These are phyloP conservation scores for Austroboletus niveus DNA, from an alignment of 1,284 basidiomycete species.

Conservation along the genomic window DNA sequence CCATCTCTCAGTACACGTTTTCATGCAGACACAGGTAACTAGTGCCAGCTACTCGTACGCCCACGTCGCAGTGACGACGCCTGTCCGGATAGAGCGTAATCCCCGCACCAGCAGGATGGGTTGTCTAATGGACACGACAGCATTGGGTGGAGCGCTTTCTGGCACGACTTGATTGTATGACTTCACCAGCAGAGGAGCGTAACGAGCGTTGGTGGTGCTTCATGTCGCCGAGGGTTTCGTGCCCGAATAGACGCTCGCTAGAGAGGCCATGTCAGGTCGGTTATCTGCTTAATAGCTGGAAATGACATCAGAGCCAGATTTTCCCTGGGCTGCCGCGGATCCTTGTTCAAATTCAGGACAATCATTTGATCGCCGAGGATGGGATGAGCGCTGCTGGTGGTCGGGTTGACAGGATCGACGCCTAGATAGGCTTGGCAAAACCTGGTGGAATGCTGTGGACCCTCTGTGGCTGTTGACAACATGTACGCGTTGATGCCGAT, in stretches of 20 bases:
- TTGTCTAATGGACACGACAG: too few species aligned
- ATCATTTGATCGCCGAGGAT: constrained; percentile 62
- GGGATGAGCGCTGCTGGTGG: constrained; percentile 61
- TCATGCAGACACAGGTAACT: too few species aligned
- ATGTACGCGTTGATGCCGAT: constrained; percentile 27
- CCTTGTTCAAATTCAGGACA: constrained; percentile 60
- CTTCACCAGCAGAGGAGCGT: too few species aligned
- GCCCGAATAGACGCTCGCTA: constrained; percentile 2
- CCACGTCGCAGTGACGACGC: too few species aligned
- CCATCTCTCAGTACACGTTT: too few species aligned
- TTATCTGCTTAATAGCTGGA: constrained; percentile 59
- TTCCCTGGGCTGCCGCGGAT: constrained; percentile 47
- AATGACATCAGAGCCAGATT: constrained; percentile 21
- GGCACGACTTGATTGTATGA: too few species aligned
- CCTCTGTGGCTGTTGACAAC: constrained; percentile 25
- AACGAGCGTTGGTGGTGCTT: too few species aligned
- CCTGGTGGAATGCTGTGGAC: constrained; percentile 27
- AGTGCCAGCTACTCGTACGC: too few species aligned
- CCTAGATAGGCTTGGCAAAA: constrained; percentile 23
- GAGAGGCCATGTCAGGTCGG: constrained; percentile 44
- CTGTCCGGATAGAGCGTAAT: too few species aligned
- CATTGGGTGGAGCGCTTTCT: too few species aligned
- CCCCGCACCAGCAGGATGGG: too few species aligned
- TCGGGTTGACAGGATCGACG: constrained; percentile 54
- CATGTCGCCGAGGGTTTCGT: too few species aligned